Percentiles rank a stretch among this genome's conserved stretches.
These are phyloP conservation scores for Corylus americana DNA, from an alignment of 306 rosid species.

Conservation along the genomic window DNA sequence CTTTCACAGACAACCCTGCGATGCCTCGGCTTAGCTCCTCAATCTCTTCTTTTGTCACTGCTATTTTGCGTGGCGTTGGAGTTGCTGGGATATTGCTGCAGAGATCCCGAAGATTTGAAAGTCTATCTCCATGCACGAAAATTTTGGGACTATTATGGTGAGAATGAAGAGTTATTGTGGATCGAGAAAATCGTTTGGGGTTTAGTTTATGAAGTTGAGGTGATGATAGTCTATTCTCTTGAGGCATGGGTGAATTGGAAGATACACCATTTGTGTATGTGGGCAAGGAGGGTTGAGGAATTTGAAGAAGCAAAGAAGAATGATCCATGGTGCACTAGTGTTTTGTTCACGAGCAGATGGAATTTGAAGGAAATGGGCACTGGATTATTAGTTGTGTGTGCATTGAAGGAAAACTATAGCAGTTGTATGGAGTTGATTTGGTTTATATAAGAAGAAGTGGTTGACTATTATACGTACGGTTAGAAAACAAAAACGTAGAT, in stretches of 20 bases:
- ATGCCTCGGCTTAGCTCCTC: slow-evolving; percentile 3
- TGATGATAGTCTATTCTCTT: not conserved
- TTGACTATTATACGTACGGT: no score
- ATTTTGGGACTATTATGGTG: not conserved
- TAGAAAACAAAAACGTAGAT: no score
- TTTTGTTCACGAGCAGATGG: not conserved
- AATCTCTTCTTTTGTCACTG: not conserved
- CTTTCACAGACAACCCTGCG: not conserved
- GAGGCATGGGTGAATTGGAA: no score
- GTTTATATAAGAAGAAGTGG: no score
- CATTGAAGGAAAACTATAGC: not conserved
- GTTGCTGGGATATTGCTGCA: not conserved
- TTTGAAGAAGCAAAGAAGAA: not conserved
- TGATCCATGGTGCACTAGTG: not conserved
- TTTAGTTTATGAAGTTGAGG: not conserved
- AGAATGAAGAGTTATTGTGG: not conserved
- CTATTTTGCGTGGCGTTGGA: not conserved
- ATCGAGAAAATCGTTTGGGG: not conserved
- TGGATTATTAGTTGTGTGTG: not conserved
- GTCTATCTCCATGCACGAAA: not conserved
- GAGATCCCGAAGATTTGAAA: not conserved
- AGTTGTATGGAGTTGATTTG: no score
- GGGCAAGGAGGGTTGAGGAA: slow-evolving; percentile 1
- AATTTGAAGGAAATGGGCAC: not conserved
- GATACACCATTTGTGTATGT: not conserved